Percentiles rank a stretch among this genome's conserved stretches.
These are phyloP conservation scores for Aureobasidium uvarum DNA, from an alignment of 2,329 filamentous ascomycete genomes.

Conservation along the genomic window DNA sequence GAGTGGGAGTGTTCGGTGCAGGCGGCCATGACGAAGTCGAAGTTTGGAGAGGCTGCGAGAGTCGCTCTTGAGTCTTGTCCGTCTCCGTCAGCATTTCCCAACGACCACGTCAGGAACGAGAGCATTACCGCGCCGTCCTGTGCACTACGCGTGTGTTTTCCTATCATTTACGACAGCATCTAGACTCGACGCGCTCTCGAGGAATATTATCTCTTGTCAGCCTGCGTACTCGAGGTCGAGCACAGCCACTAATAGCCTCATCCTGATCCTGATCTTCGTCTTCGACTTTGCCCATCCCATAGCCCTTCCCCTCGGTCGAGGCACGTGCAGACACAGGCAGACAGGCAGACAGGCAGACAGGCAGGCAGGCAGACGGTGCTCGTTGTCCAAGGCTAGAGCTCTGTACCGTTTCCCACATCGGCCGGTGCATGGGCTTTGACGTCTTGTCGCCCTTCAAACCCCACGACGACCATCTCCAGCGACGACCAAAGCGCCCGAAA, in stretches of 20 bases:
- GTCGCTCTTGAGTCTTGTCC: not conserved
- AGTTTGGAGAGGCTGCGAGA: not conserved
- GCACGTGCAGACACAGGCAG: conserved; percentile 16
- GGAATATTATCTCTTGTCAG: not conserved
- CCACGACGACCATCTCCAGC: not conserved
- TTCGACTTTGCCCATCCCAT: not conserved
- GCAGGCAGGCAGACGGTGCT: not conserved
- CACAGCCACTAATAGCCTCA: conserved; percentile 19
- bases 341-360: not conserved
- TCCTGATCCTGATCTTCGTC: not conserved
- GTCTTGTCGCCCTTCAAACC: conserved; percentile 4
- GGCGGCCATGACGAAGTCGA: conserved; percentile 5
- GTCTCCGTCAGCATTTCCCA: conserved; percentile 18
- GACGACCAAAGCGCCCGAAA: conserved; percentile 3
- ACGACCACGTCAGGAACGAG: conserved; percentile 7
- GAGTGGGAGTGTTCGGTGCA: not conserved
- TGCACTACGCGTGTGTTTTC: not conserved
- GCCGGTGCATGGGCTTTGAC: not conserved
- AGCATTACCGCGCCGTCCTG: not conserved
- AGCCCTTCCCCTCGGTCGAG: not conserved
- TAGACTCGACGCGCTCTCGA: not conserved
- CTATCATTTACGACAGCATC: not conserved
- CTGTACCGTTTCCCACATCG: not conserved
- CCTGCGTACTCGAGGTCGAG: conserved; percentile 1
- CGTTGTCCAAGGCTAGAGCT: not conserved